These are phyloP conservation scores for Piromyces finnis DNA, from an alignment of 192 early-diverging fungal genomes.

Conservation along the genomic window DNA sequence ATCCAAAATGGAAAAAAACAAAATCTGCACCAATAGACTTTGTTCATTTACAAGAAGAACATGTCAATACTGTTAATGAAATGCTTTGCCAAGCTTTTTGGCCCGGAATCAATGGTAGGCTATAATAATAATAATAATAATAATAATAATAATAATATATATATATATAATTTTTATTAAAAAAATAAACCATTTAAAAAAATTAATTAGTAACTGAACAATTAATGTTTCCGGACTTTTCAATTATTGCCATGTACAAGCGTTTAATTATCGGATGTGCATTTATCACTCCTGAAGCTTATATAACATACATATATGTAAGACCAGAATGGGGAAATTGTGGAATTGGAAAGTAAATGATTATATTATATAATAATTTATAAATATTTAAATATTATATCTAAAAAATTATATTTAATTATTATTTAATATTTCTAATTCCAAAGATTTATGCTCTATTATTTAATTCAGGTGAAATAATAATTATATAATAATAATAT, in stretches of 20 bases:
- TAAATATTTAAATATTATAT: too few relatives aligned
- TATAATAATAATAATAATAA: too few relatives aligned
- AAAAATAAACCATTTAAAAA: too few relatives aligned
- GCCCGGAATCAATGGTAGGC: constrained; percentile 72
- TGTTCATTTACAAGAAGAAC: constrained; percentile 48
- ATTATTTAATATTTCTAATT: constrained; percentile 2
- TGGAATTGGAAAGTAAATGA: constrained; percentile 57
- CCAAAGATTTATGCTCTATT: constrained; percentile 56
- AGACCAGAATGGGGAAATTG: constrained; percentile 65
- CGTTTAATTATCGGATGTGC: constrained; percentile 71
- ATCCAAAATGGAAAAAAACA: not conserved
- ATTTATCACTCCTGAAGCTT: constrained; percentile 80
- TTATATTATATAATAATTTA: too few relatives aligned
- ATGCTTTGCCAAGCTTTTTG: constrained; percentile 62
- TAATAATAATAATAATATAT: not conserved
- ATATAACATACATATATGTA: constrained; percentile 77
- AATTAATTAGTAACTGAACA: constrained; percentile 57
- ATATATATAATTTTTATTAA: not conserved
- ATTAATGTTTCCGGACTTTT: constrained; percentile 64
- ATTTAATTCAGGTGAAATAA: constrained; percentile 48
- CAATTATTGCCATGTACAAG: constrained; percentile 63
- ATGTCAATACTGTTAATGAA: constrained; percentile 55
- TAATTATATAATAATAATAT: too few relatives aligned
- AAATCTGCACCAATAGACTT: constrained; percentile 48
- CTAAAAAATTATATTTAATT: not conserved